phyloP scores from a whole-genome alignment of 148 eudicot genomes.

The Polygonum maritimum region DNA sequence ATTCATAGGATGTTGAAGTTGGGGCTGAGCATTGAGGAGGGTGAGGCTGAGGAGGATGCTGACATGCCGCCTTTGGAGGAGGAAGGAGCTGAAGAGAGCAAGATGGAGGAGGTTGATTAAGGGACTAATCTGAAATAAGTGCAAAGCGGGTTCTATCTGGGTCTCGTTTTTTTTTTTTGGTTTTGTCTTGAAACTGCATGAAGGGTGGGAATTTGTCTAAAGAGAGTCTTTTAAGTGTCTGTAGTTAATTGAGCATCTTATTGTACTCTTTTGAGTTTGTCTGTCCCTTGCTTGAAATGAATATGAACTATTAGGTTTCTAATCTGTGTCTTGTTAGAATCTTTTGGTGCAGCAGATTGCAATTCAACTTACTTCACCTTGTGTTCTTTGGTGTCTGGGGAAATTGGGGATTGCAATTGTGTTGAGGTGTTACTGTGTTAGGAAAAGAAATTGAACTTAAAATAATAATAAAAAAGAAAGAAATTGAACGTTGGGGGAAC shows the following conservation, averaged over 20 bases:
- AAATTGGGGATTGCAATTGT: too few species aligned
- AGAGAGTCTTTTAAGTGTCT: not conserved
- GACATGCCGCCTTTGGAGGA: constrained; percentile 78
- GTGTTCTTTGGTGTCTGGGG: too few species aligned
- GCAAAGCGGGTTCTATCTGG: too few species aligned
- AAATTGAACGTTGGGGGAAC: too few species aligned
- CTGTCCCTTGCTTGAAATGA: not conserved
- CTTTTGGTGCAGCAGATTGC: too few species aligned
- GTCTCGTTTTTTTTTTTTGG: not conserved
- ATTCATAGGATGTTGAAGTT: constrained; percentile 89
- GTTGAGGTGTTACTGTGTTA: too few species aligned
- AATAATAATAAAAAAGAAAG: too few species aligned
- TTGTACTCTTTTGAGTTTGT: not conserved
- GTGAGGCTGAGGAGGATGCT: constrained; percentile 31
- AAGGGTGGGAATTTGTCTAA: not conserved
- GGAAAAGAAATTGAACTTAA: too few species aligned
- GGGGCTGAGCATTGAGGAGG: constrained; percentile 81
- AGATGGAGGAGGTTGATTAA: constrained; percentile 89
- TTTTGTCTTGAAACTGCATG: not conserved
- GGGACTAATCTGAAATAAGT: not conserved
- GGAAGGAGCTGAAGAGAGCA: constrained; percentile 78
- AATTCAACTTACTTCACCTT: too few species aligned
- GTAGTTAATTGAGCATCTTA: not conserved
- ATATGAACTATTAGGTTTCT: too few species aligned
- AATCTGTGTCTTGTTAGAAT: too few species aligned